Evolutionary conservation across 2,329 filamentous ascomycete genomes (phyloP).

Genomic region (Colletotrichum incanum): DNA sequence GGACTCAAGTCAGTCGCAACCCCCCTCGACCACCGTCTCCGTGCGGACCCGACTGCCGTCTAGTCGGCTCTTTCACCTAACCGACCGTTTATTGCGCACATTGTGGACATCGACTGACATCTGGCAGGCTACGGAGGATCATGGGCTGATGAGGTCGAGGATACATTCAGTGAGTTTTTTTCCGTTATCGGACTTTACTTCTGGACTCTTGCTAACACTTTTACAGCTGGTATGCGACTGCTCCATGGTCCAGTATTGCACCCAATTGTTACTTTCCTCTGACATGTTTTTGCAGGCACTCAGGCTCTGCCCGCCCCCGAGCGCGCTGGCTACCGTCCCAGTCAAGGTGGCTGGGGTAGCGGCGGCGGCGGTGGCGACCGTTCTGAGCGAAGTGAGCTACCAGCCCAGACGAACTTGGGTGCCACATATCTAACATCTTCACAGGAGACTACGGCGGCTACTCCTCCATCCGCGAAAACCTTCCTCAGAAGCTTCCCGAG

Average conservation of each 20-base stretch:
- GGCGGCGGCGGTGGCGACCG: conserved; percentile 46
- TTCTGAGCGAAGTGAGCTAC: conserved; percentile 59
- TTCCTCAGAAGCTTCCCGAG: conserved; percentile 74
- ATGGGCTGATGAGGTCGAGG: conserved; percentile 99
- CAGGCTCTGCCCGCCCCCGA: conserved; percentile 70
- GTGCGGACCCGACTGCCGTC: conserved; percentile 10
- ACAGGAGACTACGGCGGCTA: conserved; percentile 42
- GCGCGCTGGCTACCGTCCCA: conserved; percentile 53
- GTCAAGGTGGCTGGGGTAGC: conserved; percentile 56
- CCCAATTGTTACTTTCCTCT: conserved; percentile 9
- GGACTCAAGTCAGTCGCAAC: conserved; percentile 83
- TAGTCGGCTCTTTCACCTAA: conserved; percentile 49
- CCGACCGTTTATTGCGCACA: not conserved
- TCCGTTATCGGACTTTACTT: conserved; percentile 7
- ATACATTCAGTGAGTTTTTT: conserved; percentile 78
- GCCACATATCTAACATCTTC: conserved; percentile 14
- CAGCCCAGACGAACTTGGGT: conserved; percentile 9
- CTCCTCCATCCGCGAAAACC: conserved; percentile 70
- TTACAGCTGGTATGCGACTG: conserved; percentile 55
- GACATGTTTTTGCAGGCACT: conserved; percentile 60
- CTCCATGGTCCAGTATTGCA: conserved; percentile 26
- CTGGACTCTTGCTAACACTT: conserved; percentile 47
- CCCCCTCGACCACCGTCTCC: conserved; percentile 28
- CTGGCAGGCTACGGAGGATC: conserved; percentile 76
- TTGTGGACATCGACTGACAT: conserved; percentile 46